phyloP scores from a whole-genome alignment of 306 rosid species.

The Fragaria vesca region DNA sequence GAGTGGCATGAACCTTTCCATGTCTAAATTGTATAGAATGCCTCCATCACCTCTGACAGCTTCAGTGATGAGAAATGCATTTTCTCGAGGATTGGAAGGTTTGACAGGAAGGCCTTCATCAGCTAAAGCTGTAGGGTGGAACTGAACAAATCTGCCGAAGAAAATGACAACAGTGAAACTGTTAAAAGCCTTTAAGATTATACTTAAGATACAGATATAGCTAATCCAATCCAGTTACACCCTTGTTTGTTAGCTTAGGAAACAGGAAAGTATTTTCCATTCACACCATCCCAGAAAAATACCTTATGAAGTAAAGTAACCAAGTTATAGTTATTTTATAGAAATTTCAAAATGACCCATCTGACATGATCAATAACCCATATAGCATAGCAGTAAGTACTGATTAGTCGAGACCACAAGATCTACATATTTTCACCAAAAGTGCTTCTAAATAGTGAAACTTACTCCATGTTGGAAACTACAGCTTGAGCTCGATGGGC shows the following conservation, averaged over 20 bases:
- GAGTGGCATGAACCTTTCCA: slow-evolving; percentile 91
- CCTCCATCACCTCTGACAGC: slow-evolving; percentile 95
- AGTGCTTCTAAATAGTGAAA: slow-evolving; percentile 16
- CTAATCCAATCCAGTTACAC: not conserved
- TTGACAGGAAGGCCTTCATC: slow-evolving; percentile 84
- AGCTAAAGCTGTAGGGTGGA: slow-evolving; percentile 94
- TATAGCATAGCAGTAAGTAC: not conserved
- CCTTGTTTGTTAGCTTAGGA: not conserved
- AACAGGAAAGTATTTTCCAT: not conserved
- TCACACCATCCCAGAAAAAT: not conserved
- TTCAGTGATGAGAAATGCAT: slow-evolving; percentile 85
- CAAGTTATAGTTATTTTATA: not conserved
- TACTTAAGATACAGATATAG: not conserved
- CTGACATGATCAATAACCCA: not conserved
- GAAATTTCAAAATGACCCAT: not conserved
- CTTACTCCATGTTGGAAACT: slow-evolving; percentile 98
- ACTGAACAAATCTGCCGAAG: slow-evolving; percentile 79
- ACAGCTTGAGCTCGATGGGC: slow-evolving; percentile 97
- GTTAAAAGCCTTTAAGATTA: not conserved
- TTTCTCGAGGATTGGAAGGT: slow-evolving; percentile 57
- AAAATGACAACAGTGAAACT: not conserved
- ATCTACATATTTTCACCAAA: not conserved
- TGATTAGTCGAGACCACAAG: slow-evolving; percentile 11
- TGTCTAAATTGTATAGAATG: slow-evolving; percentile 71
- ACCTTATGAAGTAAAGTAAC: not conserved